These are phyloP conservation scores for Discostella stelligera DNA, from an alignment of 352 stramenopile genomes.

Conservation along the genomic window DNA sequence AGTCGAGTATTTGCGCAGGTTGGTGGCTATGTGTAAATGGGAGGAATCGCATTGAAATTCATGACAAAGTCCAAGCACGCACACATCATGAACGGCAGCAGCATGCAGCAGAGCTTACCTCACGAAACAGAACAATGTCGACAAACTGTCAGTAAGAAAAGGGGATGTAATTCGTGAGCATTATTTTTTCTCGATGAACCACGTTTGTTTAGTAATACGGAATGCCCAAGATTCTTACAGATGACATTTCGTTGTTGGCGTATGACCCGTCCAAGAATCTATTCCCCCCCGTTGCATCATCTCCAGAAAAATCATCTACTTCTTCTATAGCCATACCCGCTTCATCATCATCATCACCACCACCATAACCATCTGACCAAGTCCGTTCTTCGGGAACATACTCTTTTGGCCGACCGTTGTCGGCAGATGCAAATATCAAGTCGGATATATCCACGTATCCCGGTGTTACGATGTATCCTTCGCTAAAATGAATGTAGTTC, in stretches of 20 bases:
- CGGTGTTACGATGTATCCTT: constrained; percentile 70
- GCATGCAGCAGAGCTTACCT: constrained; percentile 31
- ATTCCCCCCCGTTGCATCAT: constrained; percentile 24
- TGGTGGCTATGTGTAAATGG: constrained; percentile 36
- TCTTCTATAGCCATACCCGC: neutral
- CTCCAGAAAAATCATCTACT: neutral
- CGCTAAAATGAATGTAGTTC: constrained; percentile 68
- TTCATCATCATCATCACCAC: constrained; percentile 29
- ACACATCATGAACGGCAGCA: neutral
- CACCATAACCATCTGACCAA: constrained; percentile 21
- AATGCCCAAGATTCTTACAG: constrained; percentile 9
- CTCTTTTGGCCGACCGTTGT: constrained; percentile 1
- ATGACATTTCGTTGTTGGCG: constrained; percentile 1
- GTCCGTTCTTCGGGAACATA: neutral
- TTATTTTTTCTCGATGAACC: constrained; percentile 8
- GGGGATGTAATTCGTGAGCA: neutral
- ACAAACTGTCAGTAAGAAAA: constrained; percentile 30
- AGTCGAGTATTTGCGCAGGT: constrained; percentile 55
- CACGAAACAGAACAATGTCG: constrained; percentile 61
- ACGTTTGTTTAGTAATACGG: neutral
- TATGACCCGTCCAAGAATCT: constrained; percentile 15
- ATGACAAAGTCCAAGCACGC: neutral
- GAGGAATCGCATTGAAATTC: neutral
- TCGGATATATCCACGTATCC: constrained; percentile 40
- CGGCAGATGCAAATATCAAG: constrained; percentile 4